Evolutionary conservation across 2,329 filamentous ascomycete genomes (phyloP).

Genomic region (Pestalotiopsis sp.): DNA sequence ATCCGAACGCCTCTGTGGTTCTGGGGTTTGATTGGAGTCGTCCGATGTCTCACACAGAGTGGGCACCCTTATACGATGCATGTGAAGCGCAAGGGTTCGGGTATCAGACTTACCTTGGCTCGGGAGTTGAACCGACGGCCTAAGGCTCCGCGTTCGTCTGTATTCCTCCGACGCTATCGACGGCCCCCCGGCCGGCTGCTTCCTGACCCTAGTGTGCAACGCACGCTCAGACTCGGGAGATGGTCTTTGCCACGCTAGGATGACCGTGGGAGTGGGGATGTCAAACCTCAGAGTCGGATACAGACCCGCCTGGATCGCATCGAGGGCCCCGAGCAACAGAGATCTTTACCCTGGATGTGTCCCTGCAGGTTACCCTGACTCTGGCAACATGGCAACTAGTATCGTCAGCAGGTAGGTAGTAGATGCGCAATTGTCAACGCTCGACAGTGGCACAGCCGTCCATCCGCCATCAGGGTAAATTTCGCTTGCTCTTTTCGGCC

Average conservation of each 20-base stretch:
- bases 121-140: neutral
- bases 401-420: neutral
- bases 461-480: neutral
- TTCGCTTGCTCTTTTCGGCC: neutral
- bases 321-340: neutral
- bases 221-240: constrained; percentile 6
- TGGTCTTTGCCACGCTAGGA: constrained; percentile 1
- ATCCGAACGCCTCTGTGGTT: neutral
- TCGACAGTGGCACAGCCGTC: neutral
- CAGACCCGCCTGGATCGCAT: neutral
- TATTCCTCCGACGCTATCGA: neutral
- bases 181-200: neutral
- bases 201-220: neutral
- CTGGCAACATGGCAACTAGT: neutral
- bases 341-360: neutral
- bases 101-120: neutral
- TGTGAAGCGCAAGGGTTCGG: neutral
- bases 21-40: constrained; percentile 4
- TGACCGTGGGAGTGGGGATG: neutral
- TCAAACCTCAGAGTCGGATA: neutral
- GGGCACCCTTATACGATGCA: neutral
- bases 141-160: neutral
- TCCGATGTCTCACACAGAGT: constrained; percentile 8
- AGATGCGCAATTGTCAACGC: neutral
- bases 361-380: neutral